Percentiles rank a stretch among this genome's conserved stretches.
These are phyloP conservation scores for Diutina mesorugosa DNA, from an alignment of 1,139 yeast genomes.

Conservation along the genomic window DNA sequence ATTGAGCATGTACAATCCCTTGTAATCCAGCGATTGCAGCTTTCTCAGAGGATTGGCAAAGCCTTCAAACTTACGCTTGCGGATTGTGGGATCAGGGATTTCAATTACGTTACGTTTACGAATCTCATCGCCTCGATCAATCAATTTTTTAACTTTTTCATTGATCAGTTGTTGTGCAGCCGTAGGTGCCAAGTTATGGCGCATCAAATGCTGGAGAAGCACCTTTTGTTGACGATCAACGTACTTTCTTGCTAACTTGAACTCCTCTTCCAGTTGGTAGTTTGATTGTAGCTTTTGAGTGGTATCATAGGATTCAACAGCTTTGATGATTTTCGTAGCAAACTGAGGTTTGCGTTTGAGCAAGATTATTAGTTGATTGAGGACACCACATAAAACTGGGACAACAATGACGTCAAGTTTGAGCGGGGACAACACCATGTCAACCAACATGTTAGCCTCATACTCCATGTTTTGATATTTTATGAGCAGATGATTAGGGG, in stretches of 20 bases:
- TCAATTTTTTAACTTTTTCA: conserved; percentile 49
- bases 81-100: background rate
- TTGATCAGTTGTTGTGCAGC: conserved; percentile 17
- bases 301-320: conserved; percentile 21
- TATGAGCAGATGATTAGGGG: conserved; percentile 56
- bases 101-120: conserved; percentile 25
- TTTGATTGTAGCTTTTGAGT: conserved; percentile 28
- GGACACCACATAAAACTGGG: conserved; percentile 6
- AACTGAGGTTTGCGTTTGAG: conserved; percentile 1
- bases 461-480: background rate
- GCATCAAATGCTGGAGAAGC: conserved; percentile 22
- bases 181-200: conserved; percentile 21
- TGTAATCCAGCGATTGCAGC: conserved; percentile 21
- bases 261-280: conserved; percentile 30
- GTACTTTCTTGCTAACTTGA: conserved; percentile 28
- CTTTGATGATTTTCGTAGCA: background rate
- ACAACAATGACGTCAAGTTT: background rate
- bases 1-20: conserved; percentile 44
- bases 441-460: conserved; percentile 12
- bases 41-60: conserved; percentile 15
- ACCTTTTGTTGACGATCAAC: conserved; percentile 27
- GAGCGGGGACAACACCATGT: background rate
- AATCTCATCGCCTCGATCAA: conserved; percentile 28
- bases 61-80: conserved; percentile 16
- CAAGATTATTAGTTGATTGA: background rate